Base-by-base conservation (phyloP, 2,329 filamentous ascomycete species). In the Alternaria incomplexa region DNA sequence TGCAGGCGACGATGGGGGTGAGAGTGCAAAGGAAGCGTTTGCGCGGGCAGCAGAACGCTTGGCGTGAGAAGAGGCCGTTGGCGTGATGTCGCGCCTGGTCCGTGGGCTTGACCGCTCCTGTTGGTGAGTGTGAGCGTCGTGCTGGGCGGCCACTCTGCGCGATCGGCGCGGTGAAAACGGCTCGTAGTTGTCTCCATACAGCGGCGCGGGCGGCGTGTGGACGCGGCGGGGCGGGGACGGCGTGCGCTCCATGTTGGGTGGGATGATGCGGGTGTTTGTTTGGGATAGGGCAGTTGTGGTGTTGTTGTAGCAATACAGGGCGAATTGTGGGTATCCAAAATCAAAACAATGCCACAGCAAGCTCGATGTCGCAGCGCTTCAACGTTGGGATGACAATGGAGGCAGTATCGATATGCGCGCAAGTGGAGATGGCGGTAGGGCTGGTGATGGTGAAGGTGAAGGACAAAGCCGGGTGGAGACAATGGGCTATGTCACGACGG, bases 181-280 rank as follows among this genome's bases (percentile, higher is more conserved):
- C 73, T 92, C 87, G 84, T 90, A 93, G 66, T 84, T 81, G 79
- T 94, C 91, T 51, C 91, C 91, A 74, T 89, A 86, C 62, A 86
- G 86, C 51, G 91, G 91, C 58, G 91, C 89, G 44, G 87, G 86
- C 64, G 91, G 91, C 52, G 90, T 92, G 76, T 84, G 88, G 65
- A 91, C 81, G 66, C 82, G 81, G 45, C 82, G 79, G 40, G 87
- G 83, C 66, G 88, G 88, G 54, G 89, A 87, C 68, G 90, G 90
- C 46, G 90, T 91, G 57, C 85, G 77, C 52, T 80, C 73, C 79
- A 81, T 80, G 13, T 47, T 62, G 59, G 23, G 48, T 45, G 53
- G 59, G 23, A 44, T 45, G 58, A 57, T 56, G 46, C 15, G n/a
- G n/a, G 58, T 57, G 57, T 60, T 60, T 60, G 51, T 59, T 59